Base-by-base conservation (phyloP, 345 rosid species). In the Gossypium mustelinum region DNA sequence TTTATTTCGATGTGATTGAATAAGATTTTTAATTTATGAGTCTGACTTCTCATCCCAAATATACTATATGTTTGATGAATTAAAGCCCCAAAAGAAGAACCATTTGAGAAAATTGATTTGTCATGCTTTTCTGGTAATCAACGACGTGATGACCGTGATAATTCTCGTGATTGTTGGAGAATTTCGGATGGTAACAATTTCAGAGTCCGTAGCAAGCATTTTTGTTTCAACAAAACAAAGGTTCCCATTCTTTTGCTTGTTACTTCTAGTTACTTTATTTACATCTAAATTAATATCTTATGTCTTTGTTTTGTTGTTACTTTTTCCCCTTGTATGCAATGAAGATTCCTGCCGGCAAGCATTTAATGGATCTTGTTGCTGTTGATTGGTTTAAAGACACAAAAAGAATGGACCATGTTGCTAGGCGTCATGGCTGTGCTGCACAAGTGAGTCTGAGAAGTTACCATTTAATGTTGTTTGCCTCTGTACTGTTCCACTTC, bases 381-480 rank as follows among this genome's bases (percentile, higher is more conserved):
- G 98, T 96, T 51, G 99, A 96, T 83, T 96, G 99, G 99, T 96
- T 92, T 85, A 96, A 96, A 83, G 98, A 93, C 78, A 82, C 89
- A 29, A 96, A 89, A 88, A 88, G 95, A 86, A 93, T 96, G 87
- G 99, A 96, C 80, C 97, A 96, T 82, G 98, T 93, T 48, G 94
- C 88, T 66, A 86, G 94, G 83, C 94, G 92, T 74, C 91, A 87
- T 77, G 99, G 97, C 78, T 96, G 99, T 75, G 97, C 98, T 3
- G 95, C 94, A 51, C 97, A 96, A 87, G 99, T 89, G 88, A 82
- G 86, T 71, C 17, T 78, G 20, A 14, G 22, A 41, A 81, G 43
- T 75, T 59, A 73, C 56, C 16, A 2, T 51, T 71, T 68, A 2
- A 66, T 43, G 39, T 58, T n/a, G 39, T 69, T 72, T 77, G 63